phyloP scores from a whole-genome alignment of 164 flowering plant species.

The Taxillus chinensis region DNA sequence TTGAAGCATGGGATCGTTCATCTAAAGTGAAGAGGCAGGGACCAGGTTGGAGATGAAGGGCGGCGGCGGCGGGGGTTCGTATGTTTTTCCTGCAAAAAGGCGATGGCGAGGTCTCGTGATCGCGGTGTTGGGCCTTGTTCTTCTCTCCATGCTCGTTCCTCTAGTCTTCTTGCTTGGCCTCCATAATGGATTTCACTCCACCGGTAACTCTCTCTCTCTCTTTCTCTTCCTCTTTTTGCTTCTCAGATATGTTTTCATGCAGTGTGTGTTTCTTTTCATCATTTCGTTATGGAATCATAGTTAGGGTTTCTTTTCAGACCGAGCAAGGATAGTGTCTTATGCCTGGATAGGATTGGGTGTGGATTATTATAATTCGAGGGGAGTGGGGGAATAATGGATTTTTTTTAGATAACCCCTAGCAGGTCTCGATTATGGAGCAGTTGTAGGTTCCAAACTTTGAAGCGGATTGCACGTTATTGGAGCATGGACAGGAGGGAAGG shows the following conservation, averaged over 20 bases:
- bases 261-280: not conserved
- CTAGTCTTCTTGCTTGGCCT: conserved; percentile 74
- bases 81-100: conserved; percentile 39
- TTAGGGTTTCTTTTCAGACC: no score
- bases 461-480: no score
- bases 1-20: not conserved
- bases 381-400: no score
- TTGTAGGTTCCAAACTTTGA: no score
- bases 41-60: conserved; percentile 32
- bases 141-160: conserved; percentile 89
- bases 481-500: no score
- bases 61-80: conserved; percentile 21
- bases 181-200: conserved; percentile 50
- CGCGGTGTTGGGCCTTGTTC: conserved; percentile 63
- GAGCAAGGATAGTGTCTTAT: no score
- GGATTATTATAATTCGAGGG: no score
- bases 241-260: conserved; percentile 6
- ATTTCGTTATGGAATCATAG: not conserved
- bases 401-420: no score
- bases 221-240: not conserved
- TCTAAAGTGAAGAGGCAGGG: not conserved
- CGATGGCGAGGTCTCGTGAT: conserved; percentile 69
- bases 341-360: no score
- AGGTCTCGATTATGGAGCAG: no score
- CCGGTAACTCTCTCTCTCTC: conserved; percentile 16